Conservation (phyloP, 768 basidiomycete genomes). For the Collybia mongolica region DNA sequence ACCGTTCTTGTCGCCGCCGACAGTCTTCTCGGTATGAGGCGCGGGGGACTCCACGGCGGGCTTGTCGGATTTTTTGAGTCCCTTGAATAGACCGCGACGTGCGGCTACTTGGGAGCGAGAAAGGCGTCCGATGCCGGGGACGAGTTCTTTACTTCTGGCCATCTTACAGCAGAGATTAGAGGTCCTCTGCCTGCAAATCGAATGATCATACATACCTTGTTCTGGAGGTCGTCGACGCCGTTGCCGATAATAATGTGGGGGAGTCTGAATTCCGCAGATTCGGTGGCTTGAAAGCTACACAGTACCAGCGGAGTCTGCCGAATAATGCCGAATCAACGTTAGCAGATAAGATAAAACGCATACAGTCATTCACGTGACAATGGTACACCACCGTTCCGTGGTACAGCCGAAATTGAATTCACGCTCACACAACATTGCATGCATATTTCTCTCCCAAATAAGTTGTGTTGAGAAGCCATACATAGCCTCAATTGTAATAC, state of each 20-base stretch:
- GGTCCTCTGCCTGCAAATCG: neutral
- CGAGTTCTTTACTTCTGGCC: conserved; percentile 86
- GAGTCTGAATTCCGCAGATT: conserved; percentile 25
- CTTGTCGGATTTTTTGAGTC: conserved; percentile 73
- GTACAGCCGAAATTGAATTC: too few species aligned
- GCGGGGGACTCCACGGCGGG: conserved; percentile 58
- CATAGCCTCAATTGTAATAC: too few species aligned
- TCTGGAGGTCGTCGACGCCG: conserved; percentile 53
- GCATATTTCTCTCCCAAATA: too few species aligned
- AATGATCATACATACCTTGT: conserved; percentile 36
- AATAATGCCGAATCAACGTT: neutral
- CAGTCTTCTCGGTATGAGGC: conserved; percentile 71
- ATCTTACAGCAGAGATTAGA: conserved; percentile 39
- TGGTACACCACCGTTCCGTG: too few species aligned
- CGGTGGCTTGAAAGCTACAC: conserved; percentile 47
- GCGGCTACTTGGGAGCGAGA: conserved; percentile 81
- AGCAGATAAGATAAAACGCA: conserved; percentile 26
- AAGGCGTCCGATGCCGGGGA: conserved; percentile 76
- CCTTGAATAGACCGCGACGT: conserved; percentile 84
- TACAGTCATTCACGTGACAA: too few species aligned
- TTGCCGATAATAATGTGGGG: conserved; percentile 40
- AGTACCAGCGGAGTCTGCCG: conserved; percentile 41
- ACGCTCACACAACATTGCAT: too few species aligned
- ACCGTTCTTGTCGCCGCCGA: conserved; percentile 92
- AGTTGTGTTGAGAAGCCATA: too few species aligned